Evolutionary conservation across 495 filamentous ascomycete species (phyloP).

Genomic region (Talaromyces adpressus): DNA sequence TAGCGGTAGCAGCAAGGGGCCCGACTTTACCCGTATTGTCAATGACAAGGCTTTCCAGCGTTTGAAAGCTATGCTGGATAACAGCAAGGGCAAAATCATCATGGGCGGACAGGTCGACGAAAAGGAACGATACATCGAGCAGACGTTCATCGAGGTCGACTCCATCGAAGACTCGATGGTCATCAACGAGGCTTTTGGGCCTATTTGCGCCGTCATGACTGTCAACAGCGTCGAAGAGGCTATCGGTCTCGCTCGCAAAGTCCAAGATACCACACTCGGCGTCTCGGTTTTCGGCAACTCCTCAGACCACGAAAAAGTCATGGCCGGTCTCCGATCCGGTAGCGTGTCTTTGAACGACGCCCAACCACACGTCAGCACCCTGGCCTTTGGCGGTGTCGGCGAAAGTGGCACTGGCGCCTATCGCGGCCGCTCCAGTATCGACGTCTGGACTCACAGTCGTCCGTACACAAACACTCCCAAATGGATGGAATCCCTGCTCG

Average conservation of each 20-base stretch:
- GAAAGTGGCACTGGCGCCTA: constrained; percentile 78
- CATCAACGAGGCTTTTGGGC: constrained; percentile 80
- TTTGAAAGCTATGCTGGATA: constrained; percentile 83
- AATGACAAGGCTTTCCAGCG: constrained; percentile 71
- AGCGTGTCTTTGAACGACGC: constrained; percentile 78
- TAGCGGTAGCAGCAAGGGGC: constrained; percentile 63
- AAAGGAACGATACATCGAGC: constrained; percentile 72
- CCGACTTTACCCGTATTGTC: constrained; percentile 73
- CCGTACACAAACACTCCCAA: constrained; percentile 65
- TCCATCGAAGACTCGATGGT: constrained; percentile 71
- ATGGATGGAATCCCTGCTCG: constrained; percentile 74
- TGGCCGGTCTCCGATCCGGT: constrained; percentile 62
- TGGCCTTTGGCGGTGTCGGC: constrained; percentile 89
- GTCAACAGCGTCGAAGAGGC: constrained; percentile 74
- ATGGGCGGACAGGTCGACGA: constrained; percentile 79
- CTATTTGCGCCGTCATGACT: constrained; percentile 72
- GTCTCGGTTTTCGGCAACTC: constrained; percentile 80
- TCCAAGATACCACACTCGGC: constrained; percentile 73
- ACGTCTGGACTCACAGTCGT: constrained; percentile 75
- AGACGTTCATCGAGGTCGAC: constrained; percentile 73
- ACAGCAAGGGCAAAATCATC: constrained; percentile 73
- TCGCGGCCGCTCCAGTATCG: constrained; percentile 75
- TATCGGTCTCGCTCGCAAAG: constrained; percentile 63
- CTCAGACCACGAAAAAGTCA: constrained; percentile 61
- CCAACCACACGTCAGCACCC: constrained; percentile 72